Evolutionary conservation across 192 early-diverging fungal genomes (phyloP).

Genomic region (Linnemannia exigua): DNA sequence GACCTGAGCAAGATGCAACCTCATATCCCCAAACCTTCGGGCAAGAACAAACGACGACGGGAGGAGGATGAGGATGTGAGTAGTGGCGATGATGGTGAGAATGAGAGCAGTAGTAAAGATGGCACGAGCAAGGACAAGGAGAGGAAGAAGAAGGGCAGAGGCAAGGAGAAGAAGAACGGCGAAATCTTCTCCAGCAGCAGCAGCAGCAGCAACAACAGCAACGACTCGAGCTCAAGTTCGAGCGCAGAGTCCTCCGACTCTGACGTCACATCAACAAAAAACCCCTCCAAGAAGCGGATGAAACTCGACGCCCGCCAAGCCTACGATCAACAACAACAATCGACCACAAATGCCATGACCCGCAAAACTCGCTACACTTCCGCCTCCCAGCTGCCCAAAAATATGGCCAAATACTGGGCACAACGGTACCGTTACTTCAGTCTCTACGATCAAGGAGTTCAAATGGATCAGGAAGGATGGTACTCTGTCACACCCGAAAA

Average conservation of each 20-base stretch:
- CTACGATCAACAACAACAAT: slow-evolving; percentile 29
- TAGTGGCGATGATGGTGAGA: not conserved
- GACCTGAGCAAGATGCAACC: slow-evolving; percentile 29
- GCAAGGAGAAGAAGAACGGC: too few species aligned
- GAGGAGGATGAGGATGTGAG: not conserved
- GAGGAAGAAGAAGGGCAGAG: not conserved
- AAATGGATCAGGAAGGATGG: slow-evolving; percentile 93
- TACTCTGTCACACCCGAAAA: slow-evolving; percentile 96
- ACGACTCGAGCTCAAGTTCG: not conserved
- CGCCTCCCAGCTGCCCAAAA: slow-evolving; percentile 19
- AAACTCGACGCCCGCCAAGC: slow-evolving; percentile 34
- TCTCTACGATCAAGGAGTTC: slow-evolving; percentile 87
- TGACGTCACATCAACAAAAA: not conserved
- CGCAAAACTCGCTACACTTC: slow-evolving; percentile 28
- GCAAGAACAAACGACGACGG: slow-evolving; percentile 32
- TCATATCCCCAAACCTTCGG: slow-evolving; percentile 15
- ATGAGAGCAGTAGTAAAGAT: not conserved
- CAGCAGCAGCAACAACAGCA: not conserved
- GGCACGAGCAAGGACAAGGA: not conserved
- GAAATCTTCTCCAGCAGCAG: not conserved
- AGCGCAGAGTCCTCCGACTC: not conserved
- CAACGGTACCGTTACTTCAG: slow-evolving; percentile 89
- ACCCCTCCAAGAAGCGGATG: slow-evolving; percentile 30
- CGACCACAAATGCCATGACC: slow-evolving; percentile 5
- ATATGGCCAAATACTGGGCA: slow-evolving; percentile 77